Percentiles rank a stretch among this genome's conserved stretches.
Evolutionary conservation across 495 filamentous ascomycete genomes (phyloP).

Genomic region (Talaromyces trachyspermus): DNA sequence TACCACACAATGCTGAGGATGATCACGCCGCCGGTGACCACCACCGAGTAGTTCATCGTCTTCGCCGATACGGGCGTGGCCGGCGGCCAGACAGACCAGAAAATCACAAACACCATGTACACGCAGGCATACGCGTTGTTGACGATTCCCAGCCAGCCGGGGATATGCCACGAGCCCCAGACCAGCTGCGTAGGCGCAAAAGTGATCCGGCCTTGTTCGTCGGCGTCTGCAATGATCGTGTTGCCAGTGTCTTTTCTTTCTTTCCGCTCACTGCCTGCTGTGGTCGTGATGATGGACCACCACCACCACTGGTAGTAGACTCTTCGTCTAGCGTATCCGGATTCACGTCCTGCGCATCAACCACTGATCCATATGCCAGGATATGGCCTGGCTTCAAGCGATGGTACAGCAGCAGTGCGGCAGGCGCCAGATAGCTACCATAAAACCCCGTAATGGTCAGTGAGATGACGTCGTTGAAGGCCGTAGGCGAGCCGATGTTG

Average conservation of each 20-base stretch:
- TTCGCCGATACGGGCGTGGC: slow-evolving; percentile 25
- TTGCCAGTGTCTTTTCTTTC: not conserved
- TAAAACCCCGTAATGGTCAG: slow-evolving; percentile 35
- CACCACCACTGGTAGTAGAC: too few species aligned
- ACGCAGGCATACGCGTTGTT: slow-evolving; percentile 12
- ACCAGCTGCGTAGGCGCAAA: slow-evolving; percentile 7
- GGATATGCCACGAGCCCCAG: slow-evolving; percentile 9
- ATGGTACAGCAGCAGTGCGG: slow-evolving; percentile 32
- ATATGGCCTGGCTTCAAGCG: slow-evolving; percentile 19
- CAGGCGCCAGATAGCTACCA: slow-evolving; percentile 35
- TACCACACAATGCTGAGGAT: slow-evolving; percentile 29
- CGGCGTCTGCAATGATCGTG: not conserved
- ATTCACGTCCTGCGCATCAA: slow-evolving; percentile 13
- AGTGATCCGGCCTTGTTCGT: slow-evolving; percentile 6
- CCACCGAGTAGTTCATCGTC: slow-evolving; percentile 45
- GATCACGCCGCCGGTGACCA: slow-evolving; percentile 35
- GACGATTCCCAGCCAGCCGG: slow-evolving; percentile 7
- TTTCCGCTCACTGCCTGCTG: too few species aligned
- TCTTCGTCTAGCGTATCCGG: too few species aligned
- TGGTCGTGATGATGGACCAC: too few species aligned
- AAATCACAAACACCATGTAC: slow-evolving; percentile 25
- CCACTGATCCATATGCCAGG: slow-evolving; percentile 20
- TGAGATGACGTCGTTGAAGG: slow-evolving; percentile 42
- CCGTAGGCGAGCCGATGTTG: slow-evolving; percentile 40
- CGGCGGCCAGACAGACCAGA: slow-evolving; percentile 40